Conservation (phyloP, 352 stramenopile genomes). For the Pythium brachiatum region DNA sequence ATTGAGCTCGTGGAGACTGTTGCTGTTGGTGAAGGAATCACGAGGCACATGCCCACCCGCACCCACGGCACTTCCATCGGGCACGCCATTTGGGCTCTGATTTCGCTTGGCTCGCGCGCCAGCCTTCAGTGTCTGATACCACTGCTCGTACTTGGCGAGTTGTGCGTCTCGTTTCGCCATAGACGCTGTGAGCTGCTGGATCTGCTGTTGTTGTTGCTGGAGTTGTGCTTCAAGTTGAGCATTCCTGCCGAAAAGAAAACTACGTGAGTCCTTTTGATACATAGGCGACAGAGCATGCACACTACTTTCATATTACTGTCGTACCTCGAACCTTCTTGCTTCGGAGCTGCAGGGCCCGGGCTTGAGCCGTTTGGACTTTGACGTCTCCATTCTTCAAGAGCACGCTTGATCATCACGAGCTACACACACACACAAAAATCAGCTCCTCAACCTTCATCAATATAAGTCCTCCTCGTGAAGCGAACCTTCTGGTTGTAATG, state of each 20-base stretch:
- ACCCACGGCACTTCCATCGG: not conserved
- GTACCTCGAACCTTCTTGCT: not conserved
- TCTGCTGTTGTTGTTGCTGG: slow-evolving; percentile 53
- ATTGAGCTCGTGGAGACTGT: slow-evolving; percentile 48
- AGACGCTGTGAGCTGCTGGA: slow-evolving; percentile 53
- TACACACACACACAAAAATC: slow-evolving; percentile 15
- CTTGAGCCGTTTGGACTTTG: slow-evolving; percentile 25
- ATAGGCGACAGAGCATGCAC: no score
- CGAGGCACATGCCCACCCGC: slow-evolving; percentile 24
- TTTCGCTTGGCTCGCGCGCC: slow-evolving; percentile 81
- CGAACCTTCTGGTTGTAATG: slow-evolving; percentile 85
- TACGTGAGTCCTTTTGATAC: no score
- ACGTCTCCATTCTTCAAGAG: slow-evolving; percentile 85
- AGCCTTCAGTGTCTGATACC: slow-evolving; percentile 83
- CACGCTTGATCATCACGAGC: slow-evolving; percentile 87
- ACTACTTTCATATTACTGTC: no score
- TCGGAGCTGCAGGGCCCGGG: not conserved
- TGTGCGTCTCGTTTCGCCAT: slow-evolving; percentile 57
- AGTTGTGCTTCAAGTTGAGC: slow-evolving; percentile 34
- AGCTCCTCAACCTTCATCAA: not conserved
- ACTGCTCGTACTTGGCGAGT: slow-evolving; percentile 82
- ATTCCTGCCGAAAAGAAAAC: slow-evolving; percentile 18
- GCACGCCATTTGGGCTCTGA: slow-evolving; percentile 29
- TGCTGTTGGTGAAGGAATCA: slow-evolving; percentile 70
- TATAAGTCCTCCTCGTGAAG: no score